Evolutionary conservation across 2,329 filamentous ascomycete genomes (phyloP).

Genomic region (Talaromyces sp.): DNA sequence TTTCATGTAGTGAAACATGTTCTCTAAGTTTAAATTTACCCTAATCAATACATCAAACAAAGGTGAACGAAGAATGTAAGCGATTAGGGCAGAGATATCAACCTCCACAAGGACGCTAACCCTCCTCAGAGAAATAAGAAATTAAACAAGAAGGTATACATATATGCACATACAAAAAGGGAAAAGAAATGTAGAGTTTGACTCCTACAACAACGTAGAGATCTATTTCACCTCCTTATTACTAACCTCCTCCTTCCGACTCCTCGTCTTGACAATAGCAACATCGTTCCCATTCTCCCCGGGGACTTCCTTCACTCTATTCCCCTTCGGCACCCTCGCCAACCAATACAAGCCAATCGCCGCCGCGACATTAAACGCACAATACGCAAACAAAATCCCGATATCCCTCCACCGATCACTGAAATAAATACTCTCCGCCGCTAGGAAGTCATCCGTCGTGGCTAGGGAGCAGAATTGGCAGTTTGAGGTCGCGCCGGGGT

Average conservation of each 20-base stretch:
- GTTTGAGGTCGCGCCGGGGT: conserved; percentile 55
- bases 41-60: not conserved
- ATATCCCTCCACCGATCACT: conserved; percentile 53
- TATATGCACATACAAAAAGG: not conserved
- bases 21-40: not conserved
- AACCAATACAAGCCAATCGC: conserved; percentile 57
- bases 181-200: not conserved
- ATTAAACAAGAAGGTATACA: not conserved
- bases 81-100: not conserved
- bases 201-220: not conserved
- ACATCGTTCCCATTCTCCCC: not conserved
- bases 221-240: conserved; percentile 7
- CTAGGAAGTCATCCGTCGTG: conserved; percentile 53
- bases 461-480: conserved; percentile 54
- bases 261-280: not conserved
- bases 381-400: conserved; percentile 54
- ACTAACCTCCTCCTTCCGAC: not conserved
- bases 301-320: conserved; percentile 17
- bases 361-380: conserved; percentile 53
- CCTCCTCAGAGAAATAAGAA: not conserved
- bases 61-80: not conserved
- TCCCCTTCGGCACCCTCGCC: conserved; percentile 46
- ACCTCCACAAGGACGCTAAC: not conserved
- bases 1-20: not conserved
- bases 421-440: conserved; percentile 45